Evolutionary conservation across 2,329 filamentous ascomycete species (phyloP).

Genomic region (Fusarium xylarioides): DNA sequence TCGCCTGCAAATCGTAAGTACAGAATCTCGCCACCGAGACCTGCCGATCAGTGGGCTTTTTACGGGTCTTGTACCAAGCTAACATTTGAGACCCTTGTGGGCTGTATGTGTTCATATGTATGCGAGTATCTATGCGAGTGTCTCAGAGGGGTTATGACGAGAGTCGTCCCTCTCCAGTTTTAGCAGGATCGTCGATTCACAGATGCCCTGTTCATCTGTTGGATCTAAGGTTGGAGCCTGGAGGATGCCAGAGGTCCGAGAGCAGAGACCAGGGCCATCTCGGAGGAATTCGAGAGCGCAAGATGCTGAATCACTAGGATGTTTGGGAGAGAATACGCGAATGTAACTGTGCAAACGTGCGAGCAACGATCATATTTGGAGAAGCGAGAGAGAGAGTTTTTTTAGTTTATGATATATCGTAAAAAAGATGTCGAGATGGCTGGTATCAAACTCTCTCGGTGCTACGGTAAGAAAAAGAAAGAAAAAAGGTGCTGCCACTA

Average conservation of each 20-base stretch:
- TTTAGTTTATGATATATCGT: constrained; percentile 14
- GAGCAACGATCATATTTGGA: background rate
- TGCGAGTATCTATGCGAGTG: background rate
- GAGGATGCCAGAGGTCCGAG: background rate
- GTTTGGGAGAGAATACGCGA: constrained; percentile 3
- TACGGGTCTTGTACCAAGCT: too few species aligned
- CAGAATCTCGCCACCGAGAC: too few species aligned
- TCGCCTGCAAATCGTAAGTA: too few species aligned
- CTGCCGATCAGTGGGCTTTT: too few species aligned
- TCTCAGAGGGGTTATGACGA: background rate
- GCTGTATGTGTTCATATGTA: background rate
- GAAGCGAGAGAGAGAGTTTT: constrained; percentile 1
- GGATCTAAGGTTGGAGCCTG: background rate
- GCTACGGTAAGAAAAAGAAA: constrained; percentile 7
- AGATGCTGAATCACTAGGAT: constrained; percentile 1
- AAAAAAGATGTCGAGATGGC: background rate
- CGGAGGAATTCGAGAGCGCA: background rate
- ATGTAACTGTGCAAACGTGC: constrained; percentile 7
- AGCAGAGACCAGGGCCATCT: background rate
- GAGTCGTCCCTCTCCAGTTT: background rate
- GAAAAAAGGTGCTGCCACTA: constrained; percentile 16
- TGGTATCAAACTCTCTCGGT: background rate
- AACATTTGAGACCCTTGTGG: too few species aligned
- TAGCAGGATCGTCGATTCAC: constrained; percentile 4
- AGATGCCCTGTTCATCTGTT: background rate